A percentile compares a stretch with the other conserved stretches of the same genome.
These are phyloP conservation scores for Austroboletus niveus DNA, from an alignment of 1,284 basidiomycete species.

Conservation along the genomic window DNA sequence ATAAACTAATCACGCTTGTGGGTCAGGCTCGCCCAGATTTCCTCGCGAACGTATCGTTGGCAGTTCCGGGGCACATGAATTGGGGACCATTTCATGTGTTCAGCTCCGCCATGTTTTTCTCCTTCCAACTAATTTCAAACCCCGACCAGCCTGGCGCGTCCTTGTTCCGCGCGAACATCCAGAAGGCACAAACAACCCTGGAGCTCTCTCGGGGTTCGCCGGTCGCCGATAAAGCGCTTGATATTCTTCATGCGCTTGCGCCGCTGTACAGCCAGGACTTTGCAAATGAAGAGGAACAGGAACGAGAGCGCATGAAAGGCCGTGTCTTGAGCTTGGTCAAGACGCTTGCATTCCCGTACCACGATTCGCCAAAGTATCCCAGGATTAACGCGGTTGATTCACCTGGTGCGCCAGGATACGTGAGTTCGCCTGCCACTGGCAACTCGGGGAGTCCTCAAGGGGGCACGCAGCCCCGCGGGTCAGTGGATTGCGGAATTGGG, in stretches of 20 bases:
- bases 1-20: conserved; percentile 72
- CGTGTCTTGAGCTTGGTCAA: conserved; percentile 63
- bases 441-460: conserved; percentile 34
- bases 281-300: conserved; percentile 42
- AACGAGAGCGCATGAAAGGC: conserved; percentile 57
- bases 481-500: conserved; percentile 24
- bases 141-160: conserved; percentile 73
- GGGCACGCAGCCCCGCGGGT: conserved; percentile 23
- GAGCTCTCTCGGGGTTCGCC: conserved; percentile 59
- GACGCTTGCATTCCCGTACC: conserved; percentile 75
- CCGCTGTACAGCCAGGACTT: conserved; percentile 68
- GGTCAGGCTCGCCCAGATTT: conserved; percentile 70
- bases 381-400: conserved; percentile 46
- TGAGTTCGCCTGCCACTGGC: conserved; percentile 37
- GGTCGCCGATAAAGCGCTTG: conserved; percentile 69
- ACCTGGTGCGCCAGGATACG: conserved; percentile 35
- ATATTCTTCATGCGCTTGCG: conserved; percentile 63
- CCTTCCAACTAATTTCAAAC: conserved; percentile 75
- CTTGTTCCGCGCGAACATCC: conserved; percentile 69
- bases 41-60: conserved; percentile 60
- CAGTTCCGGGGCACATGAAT: conserved; percentile 76
- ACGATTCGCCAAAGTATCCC: conserved; percentile 58
- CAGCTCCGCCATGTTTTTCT: conserved; percentile 84
- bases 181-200: conserved; percentile 61
- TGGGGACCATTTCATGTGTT: conserved; percentile 82